phyloP scores from a whole-genome alignment of 2,329 filamentous ascomycete species.

The Trichophaea hybrida region DNA sequence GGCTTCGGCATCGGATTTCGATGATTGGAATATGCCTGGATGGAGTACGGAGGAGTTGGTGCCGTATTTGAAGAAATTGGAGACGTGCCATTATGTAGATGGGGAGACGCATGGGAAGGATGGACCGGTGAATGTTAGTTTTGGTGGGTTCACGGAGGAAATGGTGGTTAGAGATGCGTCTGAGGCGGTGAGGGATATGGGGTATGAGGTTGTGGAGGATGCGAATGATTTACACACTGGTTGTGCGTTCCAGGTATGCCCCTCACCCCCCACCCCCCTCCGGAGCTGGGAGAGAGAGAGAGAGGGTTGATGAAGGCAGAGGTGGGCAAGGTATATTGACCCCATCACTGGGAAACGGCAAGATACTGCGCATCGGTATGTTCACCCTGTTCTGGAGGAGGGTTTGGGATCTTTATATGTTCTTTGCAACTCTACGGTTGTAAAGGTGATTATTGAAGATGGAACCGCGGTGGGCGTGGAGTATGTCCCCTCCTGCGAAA shows the following conservation, averaged over 20 bases:
- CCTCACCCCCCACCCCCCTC: neutral
- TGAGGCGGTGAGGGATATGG: constrained; percentile 30
- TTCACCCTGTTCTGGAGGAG: constrained; percentile 38
- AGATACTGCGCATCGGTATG: constrained; percentile 42
- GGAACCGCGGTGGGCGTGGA: constrained; percentile 46
- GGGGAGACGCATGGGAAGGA: constrained; percentile 21
- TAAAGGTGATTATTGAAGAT: constrained; percentile 41
- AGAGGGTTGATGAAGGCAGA: constrained; percentile 2
- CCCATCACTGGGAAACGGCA: constrained; percentile 39
- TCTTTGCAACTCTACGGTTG: constrained; percentile 43
- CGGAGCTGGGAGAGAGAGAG: neutral
- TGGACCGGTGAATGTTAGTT: constrained; percentile 33
- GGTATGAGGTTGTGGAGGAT: constrained; percentile 41
- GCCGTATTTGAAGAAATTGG: constrained; percentile 40
- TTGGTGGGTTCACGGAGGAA: constrained; percentile 14
- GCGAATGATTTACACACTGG: constrained; percentile 38
- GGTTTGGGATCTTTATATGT: constrained; percentile 45
- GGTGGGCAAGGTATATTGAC: constrained; percentile 25
- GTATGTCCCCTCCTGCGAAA: constrained; percentile 36
- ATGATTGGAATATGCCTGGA: constrained; percentile 40
- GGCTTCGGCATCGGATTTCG: constrained; percentile 33
- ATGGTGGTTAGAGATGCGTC: neutral
- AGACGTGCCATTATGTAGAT: constrained; percentile 16
- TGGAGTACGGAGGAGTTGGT: constrained; percentile 41
- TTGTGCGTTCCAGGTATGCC: constrained; percentile 29